phyloP scores from a whole-genome alignment of 2,329 filamentous ascomycete species.

The Shiraia bambusicola region DNA sequence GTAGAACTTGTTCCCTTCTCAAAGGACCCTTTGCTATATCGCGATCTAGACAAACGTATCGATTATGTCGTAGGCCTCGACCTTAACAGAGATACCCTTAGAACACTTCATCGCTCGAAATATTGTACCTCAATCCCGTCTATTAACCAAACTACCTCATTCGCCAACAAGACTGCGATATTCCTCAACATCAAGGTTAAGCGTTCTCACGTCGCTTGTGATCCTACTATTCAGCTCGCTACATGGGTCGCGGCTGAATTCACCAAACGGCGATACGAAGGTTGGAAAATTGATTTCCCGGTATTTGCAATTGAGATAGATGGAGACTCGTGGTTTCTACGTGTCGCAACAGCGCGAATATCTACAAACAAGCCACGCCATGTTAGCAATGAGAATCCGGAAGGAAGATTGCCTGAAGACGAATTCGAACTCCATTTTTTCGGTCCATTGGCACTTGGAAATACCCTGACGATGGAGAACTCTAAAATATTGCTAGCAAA shows the following conservation, averaged over 20 bases:
- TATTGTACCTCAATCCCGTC: conserved; percentile 8
- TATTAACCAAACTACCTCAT: conserved; percentile 9
- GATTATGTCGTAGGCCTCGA: conserved; percentile 14
- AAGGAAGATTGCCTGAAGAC: conserved; percentile 11
- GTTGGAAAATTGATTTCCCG: conserved; percentile 10
- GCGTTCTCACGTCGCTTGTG: conserved; percentile 8
- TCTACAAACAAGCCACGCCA: not conserved
- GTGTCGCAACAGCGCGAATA: conserved; percentile 7
- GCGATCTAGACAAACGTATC: conserved; percentile 15
- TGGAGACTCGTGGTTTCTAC: conserved; percentile 10
- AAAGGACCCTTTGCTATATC: conserved; percentile 12
- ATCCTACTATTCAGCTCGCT: conserved; percentile 15
- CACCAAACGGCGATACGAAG: conserved; percentile 15
- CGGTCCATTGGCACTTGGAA: conserved; percentile 9
- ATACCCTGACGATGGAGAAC: conserved; percentile 10
- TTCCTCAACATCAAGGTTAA: conserved; percentile 18
- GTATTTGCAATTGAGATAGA: conserved; percentile 16
- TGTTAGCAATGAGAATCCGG: not conserved
- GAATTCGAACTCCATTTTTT: conserved; percentile 16
- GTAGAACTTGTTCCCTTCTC: conserved; percentile 8
- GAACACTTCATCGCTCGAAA: conserved; percentile 8
- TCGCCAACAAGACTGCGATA: conserved; percentile 16
- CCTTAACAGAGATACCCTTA: conserved; percentile 9
- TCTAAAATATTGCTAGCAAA: conserved; percentile 13
- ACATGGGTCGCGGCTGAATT: conserved; percentile 21